Percentiles rank a stretch among this genome's conserved stretches.
phyloP scores from a whole-genome alignment of 768 basidiomycete species.

The Termitomyces sp. region DNA sequence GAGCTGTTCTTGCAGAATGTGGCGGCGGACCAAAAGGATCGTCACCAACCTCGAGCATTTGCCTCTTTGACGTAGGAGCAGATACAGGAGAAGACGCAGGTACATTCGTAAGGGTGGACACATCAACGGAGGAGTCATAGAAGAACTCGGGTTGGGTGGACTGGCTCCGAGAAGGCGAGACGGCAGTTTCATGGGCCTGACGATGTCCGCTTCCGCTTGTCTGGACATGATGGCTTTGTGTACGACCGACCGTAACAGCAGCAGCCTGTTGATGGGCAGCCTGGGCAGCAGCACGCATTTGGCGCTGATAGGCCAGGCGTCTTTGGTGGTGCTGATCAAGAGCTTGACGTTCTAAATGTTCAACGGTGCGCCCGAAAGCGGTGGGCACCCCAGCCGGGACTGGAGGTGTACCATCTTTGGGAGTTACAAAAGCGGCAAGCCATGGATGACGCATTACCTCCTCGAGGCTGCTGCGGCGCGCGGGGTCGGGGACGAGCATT shows the following conservation, averaged over 20 bases:
- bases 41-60: slow-evolving; percentile 42
- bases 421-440: slow-evolving; percentile 58
- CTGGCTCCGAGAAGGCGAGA: slow-evolving; percentile 32
- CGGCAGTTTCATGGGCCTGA: slow-evolving; percentile 19
- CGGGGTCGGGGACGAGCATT: slow-evolving; percentile 95
- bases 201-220: slow-evolving; percentile 18
- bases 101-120: slow-evolving; percentile 27
- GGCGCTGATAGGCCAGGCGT: slow-evolving; percentile 72
- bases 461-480: slow-evolving; percentile 67
- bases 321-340: slow-evolving; percentile 85
- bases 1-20: slow-evolving; percentile 10
- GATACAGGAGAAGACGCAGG: slow-evolving; percentile 24
- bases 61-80: slow-evolving; percentile 17
- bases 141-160: slow-evolving; percentile 69
- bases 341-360: slow-evolving; percentile 74
- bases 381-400: slow-evolving; percentile 22
- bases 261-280: slow-evolving; percentile 18
- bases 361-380: slow-evolving; percentile 65
- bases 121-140: slow-evolving; percentile 68
- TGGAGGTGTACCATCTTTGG: slow-evolving; percentile 15
- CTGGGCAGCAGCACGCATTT: slow-evolving; percentile 58
- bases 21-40: slow-evolving; percentile 69
- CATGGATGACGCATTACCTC: slow-evolving; percentile 87
- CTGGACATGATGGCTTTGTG: slow-evolving; percentile 54
- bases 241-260: slow-evolving; percentile 28